Base-by-base conservation (phyloP, 2,329 filamentous ascomycete species). In the Microdochium paspali region DNA sequence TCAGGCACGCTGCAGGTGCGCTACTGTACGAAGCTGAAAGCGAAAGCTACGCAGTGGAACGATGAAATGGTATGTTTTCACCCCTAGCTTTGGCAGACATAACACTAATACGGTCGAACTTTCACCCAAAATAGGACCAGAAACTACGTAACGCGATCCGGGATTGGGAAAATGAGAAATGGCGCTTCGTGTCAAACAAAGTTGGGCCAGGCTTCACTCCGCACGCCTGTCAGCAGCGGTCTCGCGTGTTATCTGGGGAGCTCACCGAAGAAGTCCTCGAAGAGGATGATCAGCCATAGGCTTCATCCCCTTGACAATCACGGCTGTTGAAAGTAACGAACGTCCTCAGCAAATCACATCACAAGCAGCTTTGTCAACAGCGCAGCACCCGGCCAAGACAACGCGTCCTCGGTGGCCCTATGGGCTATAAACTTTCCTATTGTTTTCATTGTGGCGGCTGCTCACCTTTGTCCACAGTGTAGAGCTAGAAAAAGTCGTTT, bases 1-100 rank as follows among this genome's bases (percentile, higher is more conserved):
- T 94, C 87, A 43, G 90, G 90, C 18, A 95, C 90, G 25, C 69
- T 96, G 51, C 90, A 96, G 66, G 90, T 96, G 47, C 84, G 90
- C 30, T 96, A 96, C 64, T 96, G 90, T 63, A 95, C 90, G 40
- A 95, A 95, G 68, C 72, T 95, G 46, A 95, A 95, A 69, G 90
- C 89, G 13, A 95, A 95, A 71, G 90, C 87, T 32, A 94, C 87
- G 12, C 81, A 89, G 59, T 96, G 90, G 90, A 94, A 86, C 45
- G 88, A 94, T 54, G 90, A 95, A 61, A 93, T 87, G 73, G 90
- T 95, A 74, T 70, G 83, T 7, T 21, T 21, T 21, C 3, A 40
- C 64, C 50, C 23, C n/a, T 31, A 46, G n/a, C n/a, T n/a, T n/a
- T n/a, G n/a, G n/a, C n/a, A n/a, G n/a, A n/a, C n/a, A n/a, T n/a